phyloP scores from a whole-genome alignment of 192 early-diverging fungal genomes.

The Linnemannia zychae region DNA sequence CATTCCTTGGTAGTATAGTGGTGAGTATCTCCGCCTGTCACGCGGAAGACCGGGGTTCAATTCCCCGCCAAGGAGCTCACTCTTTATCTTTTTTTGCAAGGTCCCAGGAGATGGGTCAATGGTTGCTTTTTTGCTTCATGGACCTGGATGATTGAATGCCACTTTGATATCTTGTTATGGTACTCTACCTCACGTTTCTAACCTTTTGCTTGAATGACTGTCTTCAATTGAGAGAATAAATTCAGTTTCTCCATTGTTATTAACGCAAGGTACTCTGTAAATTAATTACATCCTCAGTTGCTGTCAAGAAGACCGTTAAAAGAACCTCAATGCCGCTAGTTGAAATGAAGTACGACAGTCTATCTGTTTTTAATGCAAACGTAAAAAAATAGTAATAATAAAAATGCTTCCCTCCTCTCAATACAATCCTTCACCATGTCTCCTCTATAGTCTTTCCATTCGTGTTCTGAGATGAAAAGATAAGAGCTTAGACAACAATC shows the following conservation, averaged over 20 bases:
- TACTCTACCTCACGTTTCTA: neutral
- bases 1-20: constrained; percentile 18
- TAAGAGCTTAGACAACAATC: constrained; percentile 64
- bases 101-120: too few species aligned
- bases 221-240: too few species aligned
- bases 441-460: neutral
- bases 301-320: too few species aligned
- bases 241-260: neutral
- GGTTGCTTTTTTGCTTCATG: neutral
- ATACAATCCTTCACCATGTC: too few species aligned
- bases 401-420: neutral
- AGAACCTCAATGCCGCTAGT: too few species aligned
- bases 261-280: too few species aligned
- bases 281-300: neutral
- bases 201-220: neutral
- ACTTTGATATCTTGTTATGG: neutral
- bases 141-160: neutral
- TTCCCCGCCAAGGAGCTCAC: neutral
- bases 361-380: constrained; percentile 12
- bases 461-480: neutral
- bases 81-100: constrained; percentile 8
- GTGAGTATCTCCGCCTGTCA: constrained; percentile 28
- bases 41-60: constrained; percentile 28
- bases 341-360: neutral
- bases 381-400: neutral